Evolutionary conservation across 2,329 filamentous ascomycete species (phyloP), one percentile per base, ranked within the genome.

Genomic region (Colletotrichum phormii): DNA sequence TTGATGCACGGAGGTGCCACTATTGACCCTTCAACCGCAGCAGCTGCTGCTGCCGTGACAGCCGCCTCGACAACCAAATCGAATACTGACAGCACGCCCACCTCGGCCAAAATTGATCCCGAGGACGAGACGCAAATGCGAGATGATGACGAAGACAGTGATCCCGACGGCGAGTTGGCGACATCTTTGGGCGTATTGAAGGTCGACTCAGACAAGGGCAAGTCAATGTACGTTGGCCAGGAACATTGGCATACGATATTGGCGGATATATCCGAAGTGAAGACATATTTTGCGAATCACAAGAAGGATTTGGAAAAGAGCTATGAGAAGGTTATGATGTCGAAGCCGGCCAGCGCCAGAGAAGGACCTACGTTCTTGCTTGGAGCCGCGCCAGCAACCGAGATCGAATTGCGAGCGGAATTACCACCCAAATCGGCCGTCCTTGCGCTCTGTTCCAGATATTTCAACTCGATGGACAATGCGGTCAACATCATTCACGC

Each of bases 231-330:
- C 80, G 86, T 96, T 74, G 95, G 94, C 68, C 92, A 95, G 75
- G 92, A 94, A 67, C 93, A 97, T 81, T 97, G 95, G 94, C 92
- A 94, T 77, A 90, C 92, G 51, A 90, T 97, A 65, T 84, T 97
- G 67, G 88, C 90, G 76, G 94, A 95, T 81, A 97, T 99, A 75
- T 88, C 94, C 11, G 97, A 99, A 84, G 96, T 99, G 31, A 97
- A 96, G 80, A 95, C 93, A 77, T 98, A 97, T 83, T 98, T 97
- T 78, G 84, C 85, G 22, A 90, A 89, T 46, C 95, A 98, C 83
- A 97, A 97, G 81, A 95, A 97, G 79, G 95, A 98, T 76, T 88
- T 96, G 72, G 94, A 97, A 79, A 92, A 91, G 71, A 95, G 95
- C 77, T 91, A 94, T 77, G 91, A 94, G 77, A 93, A 91, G 77